A percentile compares a stretch with the other conserved stretches of the same genome.
Conservation (phyloP, 202 grass and related monocot species). For the Thinopyrum obtusiflorum region DNA sequence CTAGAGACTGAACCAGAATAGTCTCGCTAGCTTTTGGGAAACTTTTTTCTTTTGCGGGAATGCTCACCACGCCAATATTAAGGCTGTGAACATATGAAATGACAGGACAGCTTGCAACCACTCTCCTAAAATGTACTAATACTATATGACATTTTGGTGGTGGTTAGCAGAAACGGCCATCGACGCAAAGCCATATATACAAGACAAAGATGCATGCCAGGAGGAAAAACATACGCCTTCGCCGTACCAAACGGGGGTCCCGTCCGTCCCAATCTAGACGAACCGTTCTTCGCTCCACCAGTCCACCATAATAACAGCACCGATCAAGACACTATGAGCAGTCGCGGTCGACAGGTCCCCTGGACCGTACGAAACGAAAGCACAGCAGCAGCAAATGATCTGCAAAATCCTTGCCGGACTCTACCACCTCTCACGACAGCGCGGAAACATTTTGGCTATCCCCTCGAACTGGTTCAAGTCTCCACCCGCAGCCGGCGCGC, state of each 20-base stretch:
- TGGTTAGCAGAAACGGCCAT: not conserved
- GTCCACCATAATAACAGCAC: not conserved
- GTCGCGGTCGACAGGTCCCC: not conserved
- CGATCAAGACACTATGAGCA: not conserved
- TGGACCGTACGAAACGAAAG: not conserved
- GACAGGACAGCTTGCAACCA: too few relatives aligned
- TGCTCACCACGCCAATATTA: too few relatives aligned
- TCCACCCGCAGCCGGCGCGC: constrained; percentile 3
- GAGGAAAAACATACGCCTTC: not conserved
- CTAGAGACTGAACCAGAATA: too few relatives aligned
- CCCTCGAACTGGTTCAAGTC: not conserved
- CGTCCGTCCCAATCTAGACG: not conserved
- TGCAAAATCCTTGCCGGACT: too few relatives aligned
- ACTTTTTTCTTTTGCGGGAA: too few relatives aligned
- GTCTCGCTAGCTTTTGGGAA: too few relatives aligned
- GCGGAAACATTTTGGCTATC: too few relatives aligned
- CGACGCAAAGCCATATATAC: not conserved
- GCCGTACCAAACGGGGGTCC: not conserved
- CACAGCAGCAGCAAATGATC: too few relatives aligned
- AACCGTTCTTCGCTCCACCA: not conserved
- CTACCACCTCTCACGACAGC: too few relatives aligned
- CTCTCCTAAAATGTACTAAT: too few relatives aligned
- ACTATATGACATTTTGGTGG: not conserved
- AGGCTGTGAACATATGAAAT: too few relatives aligned
- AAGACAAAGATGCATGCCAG: not conserved